Evolutionary conservation across 371 early-diverging fungal species (phyloP).

Genomic region (Syncephalastrum contaminatum): DNA sequence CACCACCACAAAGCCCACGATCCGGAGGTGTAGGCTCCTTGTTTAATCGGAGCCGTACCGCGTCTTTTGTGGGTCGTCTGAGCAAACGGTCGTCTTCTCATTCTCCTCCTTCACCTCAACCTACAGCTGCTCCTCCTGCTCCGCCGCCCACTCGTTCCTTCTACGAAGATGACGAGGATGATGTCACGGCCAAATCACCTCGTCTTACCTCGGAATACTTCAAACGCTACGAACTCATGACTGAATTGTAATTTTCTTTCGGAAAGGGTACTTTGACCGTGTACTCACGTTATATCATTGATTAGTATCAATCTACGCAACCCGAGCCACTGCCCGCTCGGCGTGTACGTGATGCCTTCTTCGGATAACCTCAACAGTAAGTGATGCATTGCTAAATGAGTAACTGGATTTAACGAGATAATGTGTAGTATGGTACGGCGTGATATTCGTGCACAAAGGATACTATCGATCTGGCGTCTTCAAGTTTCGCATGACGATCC

Average conservation of each 20-base stretch:
- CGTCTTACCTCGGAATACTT: slow-evolving; percentile 14
- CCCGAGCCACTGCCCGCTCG: slow-evolving; percentile 79
- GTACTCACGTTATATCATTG: background rate
- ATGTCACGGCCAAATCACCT: slow-evolving; percentile 10
- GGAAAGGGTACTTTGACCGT: background rate
- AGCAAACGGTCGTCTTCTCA: slow-evolving; percentile 2
- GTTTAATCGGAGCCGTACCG: slow-evolving; percentile 2
- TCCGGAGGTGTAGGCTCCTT: slow-evolving; percentile 41
- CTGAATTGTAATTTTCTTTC: slow-evolving; percentile 17
- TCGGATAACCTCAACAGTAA: slow-evolving; percentile 72
- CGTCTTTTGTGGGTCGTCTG: slow-evolving; percentile 1
- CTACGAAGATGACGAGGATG: slow-evolving; percentile 11
- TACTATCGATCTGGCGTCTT: slow-evolving; percentile 93
- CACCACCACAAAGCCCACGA: background rate
- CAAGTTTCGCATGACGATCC: slow-evolving; percentile 88
- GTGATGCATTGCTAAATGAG: slow-evolving; percentile 4
- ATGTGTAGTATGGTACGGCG: slow-evolving; percentile 77
- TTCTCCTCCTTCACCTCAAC: slow-evolving; percentile 1
- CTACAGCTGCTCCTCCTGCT: background rate
- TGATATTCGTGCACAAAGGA: slow-evolving; percentile 83
- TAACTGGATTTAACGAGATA: background rate
- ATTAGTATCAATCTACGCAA: slow-evolving; percentile 73
- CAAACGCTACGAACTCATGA: slow-evolving; percentile 20
- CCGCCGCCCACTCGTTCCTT: background rate
- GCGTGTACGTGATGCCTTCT: slow-evolving; percentile 87